A percentile compares a stretch with the other conserved stretches of the same genome.
Conservation (phyloP, 2,329 filamentous ascomycete genomes). For the Diplodia seriata region DNA sequence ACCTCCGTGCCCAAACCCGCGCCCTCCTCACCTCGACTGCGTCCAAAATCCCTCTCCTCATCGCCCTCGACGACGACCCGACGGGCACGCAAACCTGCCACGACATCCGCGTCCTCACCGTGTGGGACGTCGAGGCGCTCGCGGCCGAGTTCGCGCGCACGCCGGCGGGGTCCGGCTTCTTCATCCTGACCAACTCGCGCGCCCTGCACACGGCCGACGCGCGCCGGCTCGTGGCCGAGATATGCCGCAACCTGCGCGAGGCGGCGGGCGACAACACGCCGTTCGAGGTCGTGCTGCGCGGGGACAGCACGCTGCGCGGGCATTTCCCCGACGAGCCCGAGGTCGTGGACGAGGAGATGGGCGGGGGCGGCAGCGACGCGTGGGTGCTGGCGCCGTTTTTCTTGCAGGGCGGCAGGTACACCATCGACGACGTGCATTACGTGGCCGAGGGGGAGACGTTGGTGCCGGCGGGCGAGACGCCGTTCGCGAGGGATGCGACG, state of each 20-base stretch:
- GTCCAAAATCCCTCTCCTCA: slow-evolving; percentile 40
- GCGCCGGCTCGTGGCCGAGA: slow-evolving; percentile 56
- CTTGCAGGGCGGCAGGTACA: slow-evolving; percentile 64
- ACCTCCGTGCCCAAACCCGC: slow-evolving; percentile 38
- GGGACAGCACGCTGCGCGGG: slow-evolving; percentile 64
- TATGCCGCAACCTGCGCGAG: slow-evolving; percentile 58
- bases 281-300: slow-evolving; percentile 64
- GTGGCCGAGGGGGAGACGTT: slow-evolving; percentile 59
- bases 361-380: slow-evolving; percentile 53
- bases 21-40: slow-evolving; percentile 36
- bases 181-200: slow-evolving; percentile 67
- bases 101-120: slow-evolving; percentile 62
- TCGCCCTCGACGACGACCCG: slow-evolving; percentile 62
- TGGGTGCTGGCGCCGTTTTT: slow-evolving; percentile 67
- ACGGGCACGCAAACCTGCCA: slow-evolving; percentile 70
- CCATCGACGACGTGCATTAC: slow-evolving; percentile 65
- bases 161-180: slow-evolving; percentile 57
- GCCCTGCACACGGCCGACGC: slow-evolving; percentile 60
- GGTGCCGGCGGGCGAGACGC: slow-evolving; percentile 61
- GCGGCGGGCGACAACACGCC: slow-evolving; percentile 49
- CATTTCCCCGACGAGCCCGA: slow-evolving; percentile 65
- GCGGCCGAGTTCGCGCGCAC: slow-evolving; percentile 53
- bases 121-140: slow-evolving; percentile 59
- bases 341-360: slow-evolving; percentile 58
- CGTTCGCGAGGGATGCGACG: slow-evolving; percentile 64